Base-by-base conservation (phyloP, 2,329 filamentous ascomycete species). In the Exserohilum turcica region DNA sequence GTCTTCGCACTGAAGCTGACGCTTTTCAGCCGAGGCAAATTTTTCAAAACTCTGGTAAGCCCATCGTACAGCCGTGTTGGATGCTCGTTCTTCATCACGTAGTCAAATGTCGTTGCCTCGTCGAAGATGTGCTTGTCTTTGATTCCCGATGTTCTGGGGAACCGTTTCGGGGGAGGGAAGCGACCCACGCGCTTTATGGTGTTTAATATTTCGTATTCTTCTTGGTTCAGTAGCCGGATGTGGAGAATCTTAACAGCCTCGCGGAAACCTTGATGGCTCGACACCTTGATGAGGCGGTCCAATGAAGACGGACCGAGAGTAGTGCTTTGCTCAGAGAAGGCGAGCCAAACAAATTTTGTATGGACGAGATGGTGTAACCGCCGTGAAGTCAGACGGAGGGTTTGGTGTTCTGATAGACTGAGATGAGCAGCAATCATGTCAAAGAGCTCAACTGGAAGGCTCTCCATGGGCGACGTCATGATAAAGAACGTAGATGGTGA, bases 81-180 rank as follows among this genome's bases (percentile, higher is more conserved):
- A 40, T 64, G 56, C 2, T 56, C 40, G 19, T 47, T 45, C 32
- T 44, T 39, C 8, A 52, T 33, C 19, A 70, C 57, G 38, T 69
- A 65, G 12, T 65, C 52, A 40, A 63, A 63, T 18, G 66, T 49
- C 4, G 55, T 62, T 4, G 60, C 56, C 35, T 70, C 67, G 21
- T 57, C 56, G 6, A 35, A 56, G 6, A 68, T 58, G 35, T 70
- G 38, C 29, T 53, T 42, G 8, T 49, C 39, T 24, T 54, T 60
- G 27, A 67, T 45, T 15, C 59, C 54, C 10, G 60, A 43, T 1
- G 67, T 50, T 27, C 52, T 57, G 7, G 60, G 52, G 19, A 71
- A 69, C 13, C 67, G 65, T 36, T 70, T 71, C 24, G 67, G 67
- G 7, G 66, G 65, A 12, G 66, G 66, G 32, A 61, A 67, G 10